A percentile compares a stretch with the other conserved stretches of the same genome.
These are phyloP conservation scores for Metrosideros polymorpha DNA, from an alignment of 441 rosid genomes.

Conservation along the genomic window DNA sequence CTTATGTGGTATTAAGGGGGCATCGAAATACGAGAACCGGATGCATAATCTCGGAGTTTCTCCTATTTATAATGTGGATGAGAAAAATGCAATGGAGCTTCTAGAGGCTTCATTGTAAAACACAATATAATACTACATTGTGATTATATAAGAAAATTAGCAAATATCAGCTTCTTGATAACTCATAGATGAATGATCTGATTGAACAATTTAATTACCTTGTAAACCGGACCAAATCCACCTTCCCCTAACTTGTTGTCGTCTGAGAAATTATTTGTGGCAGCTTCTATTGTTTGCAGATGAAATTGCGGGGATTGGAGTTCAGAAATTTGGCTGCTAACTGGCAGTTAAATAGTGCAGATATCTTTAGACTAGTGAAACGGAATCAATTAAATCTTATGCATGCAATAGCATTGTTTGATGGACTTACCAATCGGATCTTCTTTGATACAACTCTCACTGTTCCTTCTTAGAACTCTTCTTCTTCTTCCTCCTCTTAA, in stretches of 20 bases:
- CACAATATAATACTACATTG: not conserved
- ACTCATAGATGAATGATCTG: not conserved
- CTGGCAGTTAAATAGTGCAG: not conserved
- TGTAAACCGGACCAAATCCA: not conserved
- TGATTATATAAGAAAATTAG: not conserved
- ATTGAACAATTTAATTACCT: not conserved
- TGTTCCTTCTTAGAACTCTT: not conserved
- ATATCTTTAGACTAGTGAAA: not conserved
- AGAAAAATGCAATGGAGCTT: not conserved
- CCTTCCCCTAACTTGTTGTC: not conserved
- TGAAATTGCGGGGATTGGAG: not conserved
- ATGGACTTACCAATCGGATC: not conserved
- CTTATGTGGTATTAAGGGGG: not conserved
- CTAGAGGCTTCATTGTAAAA: not conserved
- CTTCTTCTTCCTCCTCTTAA: not conserved
- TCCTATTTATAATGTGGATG: not conserved
- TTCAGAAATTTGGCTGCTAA: not conserved
- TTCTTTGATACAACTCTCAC: not conserved
- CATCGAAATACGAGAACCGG: not conserved
- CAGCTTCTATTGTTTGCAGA: not conserved
- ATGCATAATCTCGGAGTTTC: not conserved
- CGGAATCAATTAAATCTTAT: not conserved
- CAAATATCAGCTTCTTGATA: not conserved
- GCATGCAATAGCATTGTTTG: not conserved
- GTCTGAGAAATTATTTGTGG: not conserved